These are phyloP conservation scores for Nothophytophthora sp. DNA, from an alignment of 352 stramenopile species.

Conservation along the genomic window DNA sequence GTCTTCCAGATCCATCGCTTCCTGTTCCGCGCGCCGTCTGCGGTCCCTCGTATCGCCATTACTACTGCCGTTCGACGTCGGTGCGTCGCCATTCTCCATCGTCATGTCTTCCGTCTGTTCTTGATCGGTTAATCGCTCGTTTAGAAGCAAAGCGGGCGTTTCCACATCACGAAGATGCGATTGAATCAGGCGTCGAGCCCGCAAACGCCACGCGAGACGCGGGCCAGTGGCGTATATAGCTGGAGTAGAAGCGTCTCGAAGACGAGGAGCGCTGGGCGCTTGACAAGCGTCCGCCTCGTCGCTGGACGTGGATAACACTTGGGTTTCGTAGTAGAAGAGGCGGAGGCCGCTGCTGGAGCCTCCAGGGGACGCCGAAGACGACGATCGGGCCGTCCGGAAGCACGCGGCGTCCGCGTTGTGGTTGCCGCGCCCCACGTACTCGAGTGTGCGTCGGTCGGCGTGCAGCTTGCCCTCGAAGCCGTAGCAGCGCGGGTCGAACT, in stretches of 20 bases:
- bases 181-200: conserved; percentile 23
- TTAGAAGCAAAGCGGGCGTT: neutral
- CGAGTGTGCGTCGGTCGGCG: conserved; percentile 55
- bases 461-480: conserved; percentile 52
- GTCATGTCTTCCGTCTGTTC: too few species aligned
- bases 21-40: conserved; percentile 10
- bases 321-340: conserved; percentile 62
- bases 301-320: conserved; percentile 37
- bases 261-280: too few species aligned
- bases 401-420: conserved; percentile 57
- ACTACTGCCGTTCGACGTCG: too few species aligned
- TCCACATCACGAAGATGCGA: conserved; percentile 15
- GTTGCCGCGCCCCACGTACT: conserved; percentile 54
- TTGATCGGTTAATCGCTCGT: too few species aligned
- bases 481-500: conserved; percentile 35
- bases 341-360: too few species aligned
- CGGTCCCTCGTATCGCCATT: conserved; percentile 11
- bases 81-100: too few species aligned
- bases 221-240: neutral
- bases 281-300: conserved; percentile 6
- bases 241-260: neutral
- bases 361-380: conserved; percentile 7
- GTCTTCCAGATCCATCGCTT: conserved; percentile 28
- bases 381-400: conserved; percentile 35
- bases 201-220: conserved; percentile 15